Conservation (phyloP, 2,329 filamentous ascomycete genomes). For the Chaetomium olivaceum region DNA sequence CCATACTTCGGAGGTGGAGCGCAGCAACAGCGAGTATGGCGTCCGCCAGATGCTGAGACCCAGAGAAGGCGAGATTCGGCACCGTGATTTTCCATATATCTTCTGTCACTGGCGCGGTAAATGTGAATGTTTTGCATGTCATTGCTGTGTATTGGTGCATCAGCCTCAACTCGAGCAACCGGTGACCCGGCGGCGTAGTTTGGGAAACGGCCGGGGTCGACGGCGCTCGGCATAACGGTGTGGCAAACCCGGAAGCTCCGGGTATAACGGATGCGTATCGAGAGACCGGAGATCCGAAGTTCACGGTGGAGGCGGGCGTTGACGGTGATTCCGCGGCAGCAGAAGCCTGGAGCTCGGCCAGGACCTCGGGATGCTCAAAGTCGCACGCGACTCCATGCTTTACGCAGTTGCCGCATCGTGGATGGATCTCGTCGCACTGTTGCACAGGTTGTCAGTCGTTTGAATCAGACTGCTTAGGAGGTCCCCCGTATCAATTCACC, state of each 20-base stretch:
- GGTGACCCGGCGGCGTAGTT: constrained; percentile 43
- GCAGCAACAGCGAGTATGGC: constrained; percentile 65
- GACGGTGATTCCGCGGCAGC: constrained; percentile 36
- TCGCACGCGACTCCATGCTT: constrained; percentile 69
- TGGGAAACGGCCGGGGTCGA: constrained; percentile 40
- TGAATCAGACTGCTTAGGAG: background rate
- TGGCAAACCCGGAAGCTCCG: constrained; percentile 28
- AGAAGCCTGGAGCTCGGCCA: constrained; percentile 47
- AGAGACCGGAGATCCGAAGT: constrained; percentile 32
- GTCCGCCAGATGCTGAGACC: constrained; percentile 60
- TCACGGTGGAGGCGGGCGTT: constrained; percentile 30
- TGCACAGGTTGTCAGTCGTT: background rate
- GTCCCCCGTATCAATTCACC: constrained; percentile 43
- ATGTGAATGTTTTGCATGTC: constrained; percentile 61
- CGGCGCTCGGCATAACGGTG: constrained; percentile 42
- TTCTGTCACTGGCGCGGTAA: constrained; percentile 52
- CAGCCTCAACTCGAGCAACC: constrained; percentile 61
- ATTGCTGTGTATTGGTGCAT: constrained; percentile 65
- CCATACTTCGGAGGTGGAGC: constrained; percentile 58
- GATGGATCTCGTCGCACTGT: constrained; percentile 67
- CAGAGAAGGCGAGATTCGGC: constrained; percentile 61
- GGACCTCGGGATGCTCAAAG: constrained; percentile 56
- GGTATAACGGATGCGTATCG: constrained; percentile 32
- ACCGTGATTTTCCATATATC: constrained; percentile 62
- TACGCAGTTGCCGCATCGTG: constrained; percentile 64